Evolutionary conservation across 108 stramenopile genomes (phyloP).

Genomic region (Hondaea fermentalgiana): DNA sequence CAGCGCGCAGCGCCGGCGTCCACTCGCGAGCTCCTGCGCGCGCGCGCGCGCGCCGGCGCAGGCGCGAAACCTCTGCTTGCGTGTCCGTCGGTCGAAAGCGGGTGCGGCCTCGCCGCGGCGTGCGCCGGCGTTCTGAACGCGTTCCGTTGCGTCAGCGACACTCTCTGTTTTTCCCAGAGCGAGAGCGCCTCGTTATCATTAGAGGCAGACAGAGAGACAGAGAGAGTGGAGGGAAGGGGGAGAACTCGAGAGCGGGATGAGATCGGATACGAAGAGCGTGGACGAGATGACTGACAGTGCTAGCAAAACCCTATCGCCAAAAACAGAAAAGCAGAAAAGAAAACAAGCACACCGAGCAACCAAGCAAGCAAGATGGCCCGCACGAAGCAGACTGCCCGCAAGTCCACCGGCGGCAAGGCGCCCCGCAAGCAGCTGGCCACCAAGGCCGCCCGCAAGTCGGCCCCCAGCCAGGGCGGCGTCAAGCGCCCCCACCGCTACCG

Average conservation of each 20-base stretch:
- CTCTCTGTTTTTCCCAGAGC: no score
- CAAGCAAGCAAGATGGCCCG: slow-evolving; percentile 39
- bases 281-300: no score
- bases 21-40: not conserved
- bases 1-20: not conserved
- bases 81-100: no score
- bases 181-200: no score
- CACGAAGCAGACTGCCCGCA: slow-evolving; percentile 56
- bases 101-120: no score
- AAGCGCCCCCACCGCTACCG: slow-evolving; percentile 57
- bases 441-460: slow-evolving; percentile 51
- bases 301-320: not conserved
- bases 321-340: not conserved
- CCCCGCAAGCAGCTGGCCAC: slow-evolving; percentile 38
- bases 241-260: no score
- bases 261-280: no score
- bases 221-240: no score
- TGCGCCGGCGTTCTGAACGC: no score
- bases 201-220: no score
- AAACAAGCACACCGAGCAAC: not conserved
- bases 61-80: no score
- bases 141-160: no score
- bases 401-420: slow-evolving; percentile 53
- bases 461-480: slow-evolving; percentile 46
- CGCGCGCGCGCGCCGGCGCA: not conserved